Conservation (phyloP, 495 filamentous ascomycete species). For the Staphylotrichum longicolle region DNA sequence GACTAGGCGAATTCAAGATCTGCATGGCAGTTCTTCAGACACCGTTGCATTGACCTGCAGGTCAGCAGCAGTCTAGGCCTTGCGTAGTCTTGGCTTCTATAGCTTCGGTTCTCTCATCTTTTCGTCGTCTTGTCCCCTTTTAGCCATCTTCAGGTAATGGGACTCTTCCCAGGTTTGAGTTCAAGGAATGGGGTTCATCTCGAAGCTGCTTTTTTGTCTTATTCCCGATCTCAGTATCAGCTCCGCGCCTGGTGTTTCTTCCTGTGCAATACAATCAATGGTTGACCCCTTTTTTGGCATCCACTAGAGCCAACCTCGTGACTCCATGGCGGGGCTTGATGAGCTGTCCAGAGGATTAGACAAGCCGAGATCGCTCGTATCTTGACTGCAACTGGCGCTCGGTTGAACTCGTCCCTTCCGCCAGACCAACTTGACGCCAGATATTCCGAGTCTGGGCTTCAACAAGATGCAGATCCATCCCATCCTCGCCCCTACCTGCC, state of each 20-base stretch:
- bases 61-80: neutral
- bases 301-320: slow-evolving; percentile 1
- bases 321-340: slow-evolving; percentile 1
- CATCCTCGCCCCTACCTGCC: neutral
- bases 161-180: neutral
- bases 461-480: slow-evolving; percentile 6
- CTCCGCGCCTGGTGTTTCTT: neutral
- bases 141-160: neutral
- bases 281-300: too few relatives aligned
- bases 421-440: neutral
- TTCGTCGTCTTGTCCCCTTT: neutral
- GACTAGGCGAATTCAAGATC: neutral
- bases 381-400: neutral
- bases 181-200: neutral
- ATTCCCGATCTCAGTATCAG: slow-evolving; percentile 2
- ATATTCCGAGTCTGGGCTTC: slow-evolving; percentile 7
- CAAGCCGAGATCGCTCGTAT: slow-evolving; percentile 1
- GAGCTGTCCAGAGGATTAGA: neutral
- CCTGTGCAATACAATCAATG: neutral
- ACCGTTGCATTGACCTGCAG: neutral
- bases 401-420: neutral
- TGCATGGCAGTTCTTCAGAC: neutral
- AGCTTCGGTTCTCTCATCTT: neutral
- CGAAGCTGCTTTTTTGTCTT: neutral
- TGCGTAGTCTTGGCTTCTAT: neutral